Evolutionary conservation across 2,329 filamentous ascomycete genomes (phyloP).

Genomic region (Botrytis byssoidea): DNA sequence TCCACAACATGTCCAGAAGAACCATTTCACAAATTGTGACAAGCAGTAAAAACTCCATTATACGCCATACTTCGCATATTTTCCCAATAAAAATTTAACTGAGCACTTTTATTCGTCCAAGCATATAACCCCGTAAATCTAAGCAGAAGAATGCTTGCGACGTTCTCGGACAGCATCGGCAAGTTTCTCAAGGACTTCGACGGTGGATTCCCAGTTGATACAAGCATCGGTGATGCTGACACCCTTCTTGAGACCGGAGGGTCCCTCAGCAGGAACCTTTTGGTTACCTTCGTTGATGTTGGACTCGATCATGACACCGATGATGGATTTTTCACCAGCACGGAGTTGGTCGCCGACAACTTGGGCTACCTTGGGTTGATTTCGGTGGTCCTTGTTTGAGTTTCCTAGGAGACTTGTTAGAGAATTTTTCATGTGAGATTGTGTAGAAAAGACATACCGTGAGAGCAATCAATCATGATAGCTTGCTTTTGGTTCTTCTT

Average conservation of each 20-base stretch:
- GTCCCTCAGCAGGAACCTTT: constrained; percentile 83
- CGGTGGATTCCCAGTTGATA: constrained; percentile 87
- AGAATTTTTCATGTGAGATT: too few relatives aligned
- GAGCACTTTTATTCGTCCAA: not conserved
- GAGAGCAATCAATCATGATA: constrained; percentile 98
- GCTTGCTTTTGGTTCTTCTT: constrained; percentile 84
- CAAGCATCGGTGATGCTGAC: constrained; percentile 96
- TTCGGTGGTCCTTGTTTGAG: constrained; percentile 95
- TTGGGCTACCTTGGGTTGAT: constrained; percentile 91
- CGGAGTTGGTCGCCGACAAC: constrained; percentile 80
- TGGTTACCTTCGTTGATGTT: constrained; percentile 91
- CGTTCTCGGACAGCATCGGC: constrained; percentile 79
- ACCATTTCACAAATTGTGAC: not conserved
- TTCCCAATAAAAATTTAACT: not conserved
- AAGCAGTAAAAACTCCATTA: constrained; percentile 6
- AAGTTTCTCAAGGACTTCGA: constrained; percentile 77
- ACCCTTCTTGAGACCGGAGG: constrained; percentile 75
- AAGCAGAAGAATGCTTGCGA: constrained; percentile 45
- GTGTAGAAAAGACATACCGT: constrained; percentile 58
- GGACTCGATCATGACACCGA: constrained; percentile 98
- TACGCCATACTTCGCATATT: constrained; percentile 7
- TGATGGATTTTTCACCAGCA: constrained; percentile 80
- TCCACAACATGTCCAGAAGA: constrained; percentile 8
- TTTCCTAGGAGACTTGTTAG: constrained; percentile 60
- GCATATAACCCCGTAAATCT: not conserved